Evolutionary conservation across 2,329 filamentous ascomycete species (phyloP).

Genomic region (Setomelanomma holmii): DNA sequence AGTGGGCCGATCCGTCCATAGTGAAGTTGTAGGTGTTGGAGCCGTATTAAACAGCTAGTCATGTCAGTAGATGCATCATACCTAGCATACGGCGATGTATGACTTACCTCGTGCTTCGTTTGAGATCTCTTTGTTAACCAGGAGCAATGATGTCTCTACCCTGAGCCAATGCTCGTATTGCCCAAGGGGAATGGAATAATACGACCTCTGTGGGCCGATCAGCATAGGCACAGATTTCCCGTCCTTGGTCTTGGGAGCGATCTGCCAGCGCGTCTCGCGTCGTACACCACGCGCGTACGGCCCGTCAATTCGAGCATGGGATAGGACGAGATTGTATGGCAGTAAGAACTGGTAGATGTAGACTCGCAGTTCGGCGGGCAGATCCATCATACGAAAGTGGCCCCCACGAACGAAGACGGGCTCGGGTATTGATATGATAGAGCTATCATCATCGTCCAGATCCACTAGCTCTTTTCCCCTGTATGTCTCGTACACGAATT

Average conservation of each 20-base stretch:
- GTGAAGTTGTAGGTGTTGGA: conserved; percentile 27
- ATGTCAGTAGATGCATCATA: background rate
- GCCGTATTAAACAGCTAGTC: conserved; percentile 26
- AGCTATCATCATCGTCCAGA: background rate
- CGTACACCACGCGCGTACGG: background rate
- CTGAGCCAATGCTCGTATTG: background rate
- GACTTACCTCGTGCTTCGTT: conserved; percentile 24
- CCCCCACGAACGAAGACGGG: background rate
- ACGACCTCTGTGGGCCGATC: background rate
- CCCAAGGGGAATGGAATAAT: background rate
- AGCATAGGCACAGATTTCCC: background rate
- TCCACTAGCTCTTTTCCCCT: background rate
- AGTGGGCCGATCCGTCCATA: conserved; percentile 10
- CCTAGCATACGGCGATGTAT: background rate
- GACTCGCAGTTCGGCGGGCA: conserved; percentile 25
- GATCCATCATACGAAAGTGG: conserved; percentile 20
- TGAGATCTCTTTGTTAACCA: conserved; percentile 21
- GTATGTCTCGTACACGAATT: conserved; percentile 4
- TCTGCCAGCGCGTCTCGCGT: background rate
- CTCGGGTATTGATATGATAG: background rate
- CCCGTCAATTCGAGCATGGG: background rate
- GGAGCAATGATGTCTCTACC: conserved; percentile 17
- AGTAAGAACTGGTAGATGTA: conserved; percentile 18
- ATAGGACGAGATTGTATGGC: conserved; percentile 11
- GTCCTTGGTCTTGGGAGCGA: background rate